Percentiles rank a stretch among this genome's conserved stretches.
phyloP scores from a whole-genome alignment of 176 grass and related monocot genomes.

The Musa beccarii region DNA sequence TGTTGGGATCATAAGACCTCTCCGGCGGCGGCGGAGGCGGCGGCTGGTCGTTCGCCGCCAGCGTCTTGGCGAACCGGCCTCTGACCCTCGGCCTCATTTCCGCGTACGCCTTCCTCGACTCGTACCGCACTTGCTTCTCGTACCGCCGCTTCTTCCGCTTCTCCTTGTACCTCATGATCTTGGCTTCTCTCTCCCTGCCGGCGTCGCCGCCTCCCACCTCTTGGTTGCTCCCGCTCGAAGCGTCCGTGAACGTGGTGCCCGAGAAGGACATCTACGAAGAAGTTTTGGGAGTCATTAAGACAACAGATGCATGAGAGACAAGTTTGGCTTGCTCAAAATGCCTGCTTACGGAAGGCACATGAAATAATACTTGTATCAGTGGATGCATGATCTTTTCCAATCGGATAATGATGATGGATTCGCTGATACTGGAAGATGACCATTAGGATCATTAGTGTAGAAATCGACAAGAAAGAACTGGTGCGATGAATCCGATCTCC shows the following conservation, averaged over 20 bases:
- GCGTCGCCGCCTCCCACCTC: slow-evolving; percentile 3
- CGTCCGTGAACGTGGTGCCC: slow-evolving; percentile 38
- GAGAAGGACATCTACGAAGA: slow-evolving; percentile 39
- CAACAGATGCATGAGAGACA: no score
- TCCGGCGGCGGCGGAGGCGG: not conserved
- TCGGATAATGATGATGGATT: no score
- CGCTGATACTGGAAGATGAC: no score
- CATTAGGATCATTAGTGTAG: no score
- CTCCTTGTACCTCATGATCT: slow-evolving; percentile 24
- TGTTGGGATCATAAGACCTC: not conserved
- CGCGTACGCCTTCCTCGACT: slow-evolving; percentile 23
- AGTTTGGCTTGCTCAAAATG: not conserved
- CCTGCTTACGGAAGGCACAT: no score
- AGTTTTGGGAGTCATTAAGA: no score
- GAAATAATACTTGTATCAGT: no score
- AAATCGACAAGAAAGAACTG: not conserved
- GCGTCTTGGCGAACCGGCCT: slow-evolving; percentile 14
- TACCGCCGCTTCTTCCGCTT: slow-evolving; percentile 18
- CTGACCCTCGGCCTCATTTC: slow-evolving; percentile 22
- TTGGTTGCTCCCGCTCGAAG: slow-evolving; percentile 22
- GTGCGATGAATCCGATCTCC: not conserved
- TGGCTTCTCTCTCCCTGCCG: slow-evolving; percentile 8
- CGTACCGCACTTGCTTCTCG: slow-evolving; percentile 21
- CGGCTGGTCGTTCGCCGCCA: not conserved
- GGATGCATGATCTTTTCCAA: not conserved